Evolutionary conservation across 73 alveolate genomes (phyloP).

Genomic region (Paramecium octaurelia): DNA sequence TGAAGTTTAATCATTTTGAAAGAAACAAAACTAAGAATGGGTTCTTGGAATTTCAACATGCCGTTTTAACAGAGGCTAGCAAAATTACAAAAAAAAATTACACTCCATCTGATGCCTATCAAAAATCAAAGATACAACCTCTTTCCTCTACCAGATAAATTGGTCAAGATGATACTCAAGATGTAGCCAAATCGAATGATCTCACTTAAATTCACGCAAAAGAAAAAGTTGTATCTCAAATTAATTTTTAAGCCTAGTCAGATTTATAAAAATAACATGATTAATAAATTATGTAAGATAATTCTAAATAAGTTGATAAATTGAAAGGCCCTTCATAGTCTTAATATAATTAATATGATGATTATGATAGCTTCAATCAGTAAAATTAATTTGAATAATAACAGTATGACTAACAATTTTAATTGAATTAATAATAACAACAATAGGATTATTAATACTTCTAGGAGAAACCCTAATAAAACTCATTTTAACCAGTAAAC

Average conservation of each 20-base stretch:
- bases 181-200: not conserved
- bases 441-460: not conserved
- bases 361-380: not conserved
- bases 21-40: not conserved
- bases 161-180: not conserved
- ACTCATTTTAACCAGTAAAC: not conserved
- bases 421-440: not conserved
- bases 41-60: not conserved
- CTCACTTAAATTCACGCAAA: not conserved
- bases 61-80: not conserved
- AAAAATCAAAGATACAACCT: not conserved
- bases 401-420: not conserved
- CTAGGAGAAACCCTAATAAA: not conserved
- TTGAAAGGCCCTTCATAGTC: not conserved
- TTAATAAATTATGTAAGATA: not conserved
- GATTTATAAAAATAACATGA: not conserved
- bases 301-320: not conserved
- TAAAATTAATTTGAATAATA: not conserved
- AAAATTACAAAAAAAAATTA: not conserved
- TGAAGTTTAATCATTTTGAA: not conserved
- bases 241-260: not conserved
- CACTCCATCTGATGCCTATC: not conserved
- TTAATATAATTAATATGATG: not conserved
- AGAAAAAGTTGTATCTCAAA: not conserved
- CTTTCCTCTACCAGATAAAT: not conserved